phyloP scores from a whole-genome alignment of 768 basidiomycete genomes.

The Pleurotus giganteus region DNA sequence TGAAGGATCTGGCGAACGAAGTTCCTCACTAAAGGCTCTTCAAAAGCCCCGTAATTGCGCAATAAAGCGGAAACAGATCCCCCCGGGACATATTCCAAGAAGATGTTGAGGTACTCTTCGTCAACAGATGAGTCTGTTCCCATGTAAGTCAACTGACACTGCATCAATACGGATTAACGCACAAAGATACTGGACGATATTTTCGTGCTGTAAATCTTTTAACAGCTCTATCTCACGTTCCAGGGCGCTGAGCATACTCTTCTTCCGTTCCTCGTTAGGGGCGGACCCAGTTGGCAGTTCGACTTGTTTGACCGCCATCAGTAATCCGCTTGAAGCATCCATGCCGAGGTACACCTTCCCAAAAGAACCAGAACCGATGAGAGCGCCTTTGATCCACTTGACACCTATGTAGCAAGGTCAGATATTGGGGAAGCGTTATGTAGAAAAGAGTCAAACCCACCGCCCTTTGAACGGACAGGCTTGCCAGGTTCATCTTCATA shows the following conservation, averaged over 20 bases:
- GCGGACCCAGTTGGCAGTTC: slow-evolving; percentile 82
- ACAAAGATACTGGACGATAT: slow-evolving; percentile 99
- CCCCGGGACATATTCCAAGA: slow-evolving; percentile 95
- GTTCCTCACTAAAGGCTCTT: slow-evolving; percentile 87
- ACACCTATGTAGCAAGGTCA: slow-evolving; percentile 46
- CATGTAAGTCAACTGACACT: not conserved
- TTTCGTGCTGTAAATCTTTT: slow-evolving; percentile 89
- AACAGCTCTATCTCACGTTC: slow-evolving; percentile 94
- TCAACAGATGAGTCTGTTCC: slow-evolving; percentile 87
- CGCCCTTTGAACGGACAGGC: slow-evolving; percentile 50
- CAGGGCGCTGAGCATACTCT: slow-evolving; percentile 87
- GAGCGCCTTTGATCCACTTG: slow-evolving; percentile 96
- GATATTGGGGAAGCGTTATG: slow-evolving; percentile 1
- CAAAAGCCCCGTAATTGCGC: slow-evolving; percentile 91
- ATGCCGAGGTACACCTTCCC: slow-evolving; percentile 95
- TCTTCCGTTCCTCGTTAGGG: slow-evolving; percentile 89
- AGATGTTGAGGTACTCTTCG: slow-evolving; percentile 89
- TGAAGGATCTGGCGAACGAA: slow-evolving; percentile 91
- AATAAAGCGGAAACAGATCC: slow-evolving; percentile 90
- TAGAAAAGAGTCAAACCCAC: slow-evolving; percentile 29
- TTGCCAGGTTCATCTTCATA: slow-evolving; percentile 50
- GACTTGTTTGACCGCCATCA: slow-evolving; percentile 99
- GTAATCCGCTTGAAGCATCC: slow-evolving; percentile 84
- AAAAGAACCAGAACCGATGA: slow-evolving; percentile 94
- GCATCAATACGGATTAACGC: slow-evolving; percentile 25